phyloP scores from a whole-genome alignment of 2,329 filamentous ascomycete genomes.

The Albophoma yamanashiensis region DNA sequence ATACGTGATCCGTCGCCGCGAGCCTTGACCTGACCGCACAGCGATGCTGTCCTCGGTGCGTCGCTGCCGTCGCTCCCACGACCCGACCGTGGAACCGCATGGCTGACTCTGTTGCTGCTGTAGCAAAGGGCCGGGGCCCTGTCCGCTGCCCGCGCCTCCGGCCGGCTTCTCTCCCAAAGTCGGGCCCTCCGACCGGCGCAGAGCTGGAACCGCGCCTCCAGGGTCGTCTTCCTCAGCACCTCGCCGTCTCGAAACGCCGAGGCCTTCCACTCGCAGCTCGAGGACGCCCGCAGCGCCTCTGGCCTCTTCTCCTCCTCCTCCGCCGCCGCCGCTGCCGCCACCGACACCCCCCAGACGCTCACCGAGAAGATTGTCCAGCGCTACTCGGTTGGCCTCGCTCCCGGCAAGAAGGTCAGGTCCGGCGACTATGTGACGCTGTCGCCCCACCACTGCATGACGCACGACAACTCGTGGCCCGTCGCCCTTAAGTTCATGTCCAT shows the following conservation, averaged over 20 bases:
- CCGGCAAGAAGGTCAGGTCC: neutral
- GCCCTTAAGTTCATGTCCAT: neutral
- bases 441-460: neutral
- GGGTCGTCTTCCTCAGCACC: constrained; percentile 20
- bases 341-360: constrained; percentile 56
- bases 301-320: constrained; percentile 46
- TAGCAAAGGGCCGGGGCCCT: constrained; percentile 1
- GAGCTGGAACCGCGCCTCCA: neutral
- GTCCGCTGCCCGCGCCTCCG: neutral
- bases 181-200: neutral
- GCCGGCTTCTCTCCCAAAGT: neutral
- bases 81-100: neutral
- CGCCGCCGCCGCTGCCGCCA: constrained; percentile 27
- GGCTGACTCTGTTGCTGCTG: neutral
- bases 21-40: neutral
- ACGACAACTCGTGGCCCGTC: neutral
- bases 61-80: too few species aligned
- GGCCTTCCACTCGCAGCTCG: constrained; percentile 54
- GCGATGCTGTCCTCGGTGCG: neutral
- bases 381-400: constrained; percentile 63
- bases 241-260: constrained; percentile 11
- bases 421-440: neutral
- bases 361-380: constrained; percentile 89
- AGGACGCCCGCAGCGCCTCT: constrained; percentile 38
- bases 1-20: neutral